Evolutionary conservation across 2,329 filamentous ascomycete genomes (phyloP).

Genomic region (Aspergillus sp.): DNA sequence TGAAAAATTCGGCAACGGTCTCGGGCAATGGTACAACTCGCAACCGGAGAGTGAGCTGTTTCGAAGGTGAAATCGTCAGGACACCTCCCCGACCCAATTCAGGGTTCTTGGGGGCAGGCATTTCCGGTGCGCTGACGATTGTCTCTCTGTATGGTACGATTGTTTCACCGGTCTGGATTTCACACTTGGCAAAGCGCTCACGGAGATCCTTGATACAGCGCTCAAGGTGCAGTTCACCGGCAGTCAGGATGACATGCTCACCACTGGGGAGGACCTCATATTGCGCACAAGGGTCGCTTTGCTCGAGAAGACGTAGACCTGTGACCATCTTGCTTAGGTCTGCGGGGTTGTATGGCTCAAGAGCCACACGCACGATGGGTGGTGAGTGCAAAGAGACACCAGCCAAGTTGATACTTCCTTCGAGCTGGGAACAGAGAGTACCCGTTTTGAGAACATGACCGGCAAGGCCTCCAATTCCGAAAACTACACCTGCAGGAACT

Average conservation of each 20-base stretch:
- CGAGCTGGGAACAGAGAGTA: conserved; percentile 81
- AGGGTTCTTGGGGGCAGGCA: conserved; percentile 82
- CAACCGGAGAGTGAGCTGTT: conserved; percentile 74
- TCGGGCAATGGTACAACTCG: conserved; percentile 73
- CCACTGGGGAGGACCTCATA: conserved; percentile 91
- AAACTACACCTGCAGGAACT: conserved; percentile 90
- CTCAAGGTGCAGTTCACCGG: conserved; percentile 90
- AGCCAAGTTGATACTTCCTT: conserved; percentile 84
- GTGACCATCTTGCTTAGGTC: conserved; percentile 94
- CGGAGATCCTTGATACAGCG: conserved; percentile 88
- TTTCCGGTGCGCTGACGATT: conserved; percentile 81
- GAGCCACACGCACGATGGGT: conserved; percentile 89
- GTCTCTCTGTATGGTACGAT: conserved; percentile 96
- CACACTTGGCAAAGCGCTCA: conserved; percentile 88
- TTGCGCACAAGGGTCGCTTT: conserved; percentile 91
- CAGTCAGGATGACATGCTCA: conserved; percentile 91
- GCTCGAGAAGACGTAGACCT: conserved; percentile 79
- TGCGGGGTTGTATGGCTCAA: conserved; percentile 87
- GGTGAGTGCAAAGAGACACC: conserved; percentile 76
- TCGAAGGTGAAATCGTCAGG: conserved; percentile 71
- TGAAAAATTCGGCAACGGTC: conserved; percentile 77
- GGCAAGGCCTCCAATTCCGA: conserved; percentile 88
- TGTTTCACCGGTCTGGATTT: conserved; percentile 87
- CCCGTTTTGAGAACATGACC: conserved; percentile 94
- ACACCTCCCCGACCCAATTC: conserved; percentile 81